Evolutionary conservation across 2,329 filamentous ascomycete species (phyloP).

Genomic region (Botryotinia globosa): DNA sequence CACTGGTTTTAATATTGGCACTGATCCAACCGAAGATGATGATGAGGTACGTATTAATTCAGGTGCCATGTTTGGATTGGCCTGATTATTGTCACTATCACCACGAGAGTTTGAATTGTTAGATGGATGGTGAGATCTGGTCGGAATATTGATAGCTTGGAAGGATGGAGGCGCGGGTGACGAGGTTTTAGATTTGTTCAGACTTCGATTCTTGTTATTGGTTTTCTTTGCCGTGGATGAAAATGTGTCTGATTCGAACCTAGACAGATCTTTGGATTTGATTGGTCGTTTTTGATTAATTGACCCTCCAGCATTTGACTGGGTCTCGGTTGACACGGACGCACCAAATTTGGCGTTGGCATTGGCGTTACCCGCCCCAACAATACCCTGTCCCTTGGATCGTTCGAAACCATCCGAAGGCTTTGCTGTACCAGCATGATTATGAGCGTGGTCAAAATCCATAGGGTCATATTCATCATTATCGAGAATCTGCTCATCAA

Average conservation of each 20-base stretch:
- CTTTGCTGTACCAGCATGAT: constrained; percentile 18
- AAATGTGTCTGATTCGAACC: constrained; percentile 35
- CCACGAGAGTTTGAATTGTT: constrained; percentile 17
- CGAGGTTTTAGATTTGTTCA: constrained; percentile 20
- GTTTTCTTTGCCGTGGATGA: constrained; percentile 25
- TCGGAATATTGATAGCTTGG: constrained; percentile 22
- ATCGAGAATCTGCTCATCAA: constrained; percentile 36
- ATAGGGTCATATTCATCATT: constrained; percentile 23
- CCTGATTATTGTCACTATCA: constrained; percentile 8
- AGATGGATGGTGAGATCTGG: constrained; percentile 19
- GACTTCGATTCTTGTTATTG: constrained; percentile 19
- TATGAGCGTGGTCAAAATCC: constrained; percentile 20
- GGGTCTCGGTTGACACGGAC: constrained; percentile 34
- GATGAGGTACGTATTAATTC: constrained; percentile 23
- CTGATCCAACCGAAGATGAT: constrained; percentile 22
- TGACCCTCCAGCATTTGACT: constrained; percentile 21
- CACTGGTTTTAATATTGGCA: constrained; percentile 19
- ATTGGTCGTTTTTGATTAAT: constrained; percentile 32
- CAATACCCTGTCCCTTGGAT: constrained; percentile 17
- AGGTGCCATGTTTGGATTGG: constrained; percentile 23
- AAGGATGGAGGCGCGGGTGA: constrained; percentile 25
- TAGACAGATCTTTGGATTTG: constrained; percentile 25
- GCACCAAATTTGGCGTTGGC: constrained; percentile 29
- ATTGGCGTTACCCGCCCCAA: constrained; percentile 20
- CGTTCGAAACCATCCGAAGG: constrained; percentile 8